Percentiles rank a stretch among this genome's conserved stretches.
Evolutionary conservation across 2,329 filamentous ascomycete genomes (phyloP).

Genomic region (Monosporascus ibericus): DNA sequence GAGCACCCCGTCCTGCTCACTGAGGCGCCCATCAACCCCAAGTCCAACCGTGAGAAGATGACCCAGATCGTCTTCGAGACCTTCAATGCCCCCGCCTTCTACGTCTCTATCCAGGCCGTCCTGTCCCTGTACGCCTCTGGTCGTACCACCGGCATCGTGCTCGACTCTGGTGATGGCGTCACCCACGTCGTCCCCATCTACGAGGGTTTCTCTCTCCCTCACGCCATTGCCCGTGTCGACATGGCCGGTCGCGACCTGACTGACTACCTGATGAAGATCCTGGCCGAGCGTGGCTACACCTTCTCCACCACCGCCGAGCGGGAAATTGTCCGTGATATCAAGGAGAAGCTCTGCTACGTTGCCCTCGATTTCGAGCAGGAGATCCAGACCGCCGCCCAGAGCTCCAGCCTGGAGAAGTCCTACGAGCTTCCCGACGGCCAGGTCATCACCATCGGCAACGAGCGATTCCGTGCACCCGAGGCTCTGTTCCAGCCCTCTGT

Average conservation of each 20-base stretch:
- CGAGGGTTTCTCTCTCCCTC: conserved; percentile 99
- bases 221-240: conserved; percentile 99
- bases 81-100: conserved; percentile 99
- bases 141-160: conserved; percentile 99
- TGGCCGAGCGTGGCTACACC: conserved; percentile 97
- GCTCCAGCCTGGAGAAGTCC: conserved; percentile 98
- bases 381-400: conserved; percentile 99
- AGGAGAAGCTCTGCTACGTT: conserved; percentile 99
- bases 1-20: conserved; percentile 99
- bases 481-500: conserved; percentile 99
- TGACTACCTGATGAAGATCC: conserved; percentile 99
- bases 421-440: conserved; percentile 99
- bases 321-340: conserved; percentile 99
- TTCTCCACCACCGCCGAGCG: conserved; percentile 99
- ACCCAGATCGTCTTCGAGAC: conserved; percentile 99
- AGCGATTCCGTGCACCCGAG: conserved; percentile 99
- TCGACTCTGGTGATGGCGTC: conserved; percentile 99
- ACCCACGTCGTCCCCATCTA: conserved; percentile 99
- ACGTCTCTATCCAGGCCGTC: conserved; percentile 99
- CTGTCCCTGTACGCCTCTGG: conserved; percentile 98
- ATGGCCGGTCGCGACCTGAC: conserved; percentile 99
- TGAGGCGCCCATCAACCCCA: conserved; percentile 99
- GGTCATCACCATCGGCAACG: conserved; percentile 99
- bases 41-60: conserved; percentile 99
- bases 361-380: conserved; percentile 99